These are phyloP conservation scores for Eucalyptus pauciflora DNA, from an alignment of 345 rosid genomes.

Conservation along the genomic window DNA sequence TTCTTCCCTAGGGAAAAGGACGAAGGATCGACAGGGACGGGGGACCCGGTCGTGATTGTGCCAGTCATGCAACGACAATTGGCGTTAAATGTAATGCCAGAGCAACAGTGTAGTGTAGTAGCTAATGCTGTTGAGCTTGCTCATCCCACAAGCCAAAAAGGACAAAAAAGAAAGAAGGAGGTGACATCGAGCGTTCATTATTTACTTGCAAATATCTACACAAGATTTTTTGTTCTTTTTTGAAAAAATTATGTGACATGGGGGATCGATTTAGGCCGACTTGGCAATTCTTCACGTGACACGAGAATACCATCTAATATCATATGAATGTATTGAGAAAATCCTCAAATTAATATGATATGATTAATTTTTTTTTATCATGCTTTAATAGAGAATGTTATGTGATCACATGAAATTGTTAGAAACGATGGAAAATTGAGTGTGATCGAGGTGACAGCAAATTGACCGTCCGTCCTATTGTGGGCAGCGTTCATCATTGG, in stretches of 20 bases:
- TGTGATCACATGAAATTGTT: not conserved
- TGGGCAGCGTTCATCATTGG: not conserved
- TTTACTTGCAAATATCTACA: not conserved
- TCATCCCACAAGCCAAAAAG: not conserved
- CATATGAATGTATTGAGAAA: not conserved
- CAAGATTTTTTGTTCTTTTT: too few relatives aligned
- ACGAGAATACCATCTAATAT: fast-evolving
- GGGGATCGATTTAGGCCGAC: not conserved
- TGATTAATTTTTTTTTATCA: too few relatives aligned
- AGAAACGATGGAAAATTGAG: not conserved
- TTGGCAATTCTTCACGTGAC: too few relatives aligned
- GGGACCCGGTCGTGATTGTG: not conserved
- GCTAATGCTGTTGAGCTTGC: not conserved
- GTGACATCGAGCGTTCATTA: not conserved
- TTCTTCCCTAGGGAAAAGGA: not conserved
- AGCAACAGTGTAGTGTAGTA: not conserved
- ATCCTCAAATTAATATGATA: too few relatives aligned
- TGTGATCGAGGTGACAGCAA: not conserved
- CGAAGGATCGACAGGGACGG: not conserved
- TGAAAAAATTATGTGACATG: too few relatives aligned
- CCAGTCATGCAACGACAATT: not conserved
- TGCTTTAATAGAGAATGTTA: too few relatives aligned
- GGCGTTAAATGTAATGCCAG: not conserved
- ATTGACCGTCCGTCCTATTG: fast-evolving
- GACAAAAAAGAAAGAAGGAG: not conserved